Evolutionary conservation across 202 grass and related monocot species (phyloP).

Genomic region (Zoysia matrella): DNA sequence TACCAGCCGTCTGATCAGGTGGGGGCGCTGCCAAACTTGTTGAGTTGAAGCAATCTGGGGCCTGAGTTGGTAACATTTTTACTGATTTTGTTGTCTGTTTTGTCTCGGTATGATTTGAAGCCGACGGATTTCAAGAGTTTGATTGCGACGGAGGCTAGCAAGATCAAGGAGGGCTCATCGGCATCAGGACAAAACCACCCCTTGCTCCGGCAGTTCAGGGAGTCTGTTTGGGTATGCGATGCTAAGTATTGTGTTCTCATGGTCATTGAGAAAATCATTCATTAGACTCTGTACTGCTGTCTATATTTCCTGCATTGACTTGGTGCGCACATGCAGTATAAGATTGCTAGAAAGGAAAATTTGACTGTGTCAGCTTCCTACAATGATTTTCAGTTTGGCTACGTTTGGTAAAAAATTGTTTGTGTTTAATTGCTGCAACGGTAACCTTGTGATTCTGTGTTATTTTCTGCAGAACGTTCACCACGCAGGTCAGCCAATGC

Average conservation of each 20-base stretch:
- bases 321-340: background rate
- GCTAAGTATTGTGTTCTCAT: background rate
- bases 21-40: background rate
- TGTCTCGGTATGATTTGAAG: conserved; percentile 40
- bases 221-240: conserved; percentile 76
- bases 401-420: background rate
- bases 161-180: conserved; percentile 56
- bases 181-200: conserved; percentile 38
- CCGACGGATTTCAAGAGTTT: conserved; percentile 68
- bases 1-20: conserved; percentile 76
- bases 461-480: conserved; percentile 74
- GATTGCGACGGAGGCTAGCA: conserved; percentile 56
- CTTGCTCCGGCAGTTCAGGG: conserved; percentile 75
- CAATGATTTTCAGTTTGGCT: background rate
- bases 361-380: background rate
- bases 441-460: conserved; percentile 1
- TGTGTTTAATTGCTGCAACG: background rate
- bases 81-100: conserved; percentile 19
- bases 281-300: background rate
- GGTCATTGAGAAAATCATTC: conserved; percentile 2
- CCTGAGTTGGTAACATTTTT: conserved; percentile 7
- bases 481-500: conserved; percentile 85
- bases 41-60: background rate
- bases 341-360: background rate
- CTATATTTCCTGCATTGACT: background rate